phyloP scores from a whole-genome alignment of 2,329 filamentous ascomycete genomes.

The Colletotrichum salicis region DNA sequence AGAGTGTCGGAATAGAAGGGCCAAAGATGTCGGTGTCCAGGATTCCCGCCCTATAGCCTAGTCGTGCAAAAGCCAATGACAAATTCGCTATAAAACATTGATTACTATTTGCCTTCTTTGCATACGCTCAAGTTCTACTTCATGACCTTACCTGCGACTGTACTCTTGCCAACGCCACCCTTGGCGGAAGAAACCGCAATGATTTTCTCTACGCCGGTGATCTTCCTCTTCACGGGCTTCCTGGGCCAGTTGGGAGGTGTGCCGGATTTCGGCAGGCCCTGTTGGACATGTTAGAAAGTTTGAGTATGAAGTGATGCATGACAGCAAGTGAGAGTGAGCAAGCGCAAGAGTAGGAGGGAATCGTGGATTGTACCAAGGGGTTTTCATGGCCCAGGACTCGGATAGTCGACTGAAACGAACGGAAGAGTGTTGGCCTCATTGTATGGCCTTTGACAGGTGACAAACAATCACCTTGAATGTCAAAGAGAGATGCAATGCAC shows the following conservation, averaged over 20 bases:
- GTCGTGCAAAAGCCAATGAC: conserved; percentile 84
- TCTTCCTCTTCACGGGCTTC: conserved; percentile 82
- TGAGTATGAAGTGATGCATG: not conserved
- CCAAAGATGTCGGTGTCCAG: conserved; percentile 98
- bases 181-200: conserved; percentile 97
- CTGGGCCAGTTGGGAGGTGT: conserved; percentile 68
- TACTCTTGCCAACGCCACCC: conserved; percentile 97
- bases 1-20: conserved; percentile 89
- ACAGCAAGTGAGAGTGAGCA: no score
- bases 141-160: conserved; percentile 75
- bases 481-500: not conserved
- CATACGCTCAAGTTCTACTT: not conserved
- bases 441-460: conserved; percentile 7
- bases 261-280: conserved; percentile 88
- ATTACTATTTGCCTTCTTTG: conserved; percentile 36
- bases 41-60: conserved; percentile 85
- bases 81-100: conserved; percentile 69
- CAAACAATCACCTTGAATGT: not conserved
- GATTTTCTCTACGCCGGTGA: conserved; percentile 88
- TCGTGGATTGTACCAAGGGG: conserved; percentile 71
- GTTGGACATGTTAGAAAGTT: not conserved
- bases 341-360: not conserved
- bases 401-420: conserved; percentile 49
- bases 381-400: conserved; percentile 77
- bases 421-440: conserved; percentile 52